phyloP scores from a whole-genome alignment of 1,139 yeast species.

The Debaryomyces sp. region DNA sequence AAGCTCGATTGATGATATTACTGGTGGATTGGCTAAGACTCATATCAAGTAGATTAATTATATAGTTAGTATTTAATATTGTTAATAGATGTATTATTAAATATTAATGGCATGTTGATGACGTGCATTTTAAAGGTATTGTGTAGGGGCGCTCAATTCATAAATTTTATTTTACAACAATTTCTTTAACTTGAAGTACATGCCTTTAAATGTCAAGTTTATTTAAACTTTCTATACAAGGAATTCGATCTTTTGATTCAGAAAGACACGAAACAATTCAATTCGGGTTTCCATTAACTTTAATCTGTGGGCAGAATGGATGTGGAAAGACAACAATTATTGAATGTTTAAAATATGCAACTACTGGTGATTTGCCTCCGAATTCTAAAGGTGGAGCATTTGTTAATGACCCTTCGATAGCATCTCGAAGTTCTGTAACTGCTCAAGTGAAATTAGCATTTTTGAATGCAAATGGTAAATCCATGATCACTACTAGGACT shows the following conservation, averaged over 20 bases:
- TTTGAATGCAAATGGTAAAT: slow-evolving; percentile 68
- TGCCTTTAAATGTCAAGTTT: slow-evolving; percentile 58
- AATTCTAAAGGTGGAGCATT: slow-evolving; percentile 96
- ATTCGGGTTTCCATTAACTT: slow-evolving; percentile 87
- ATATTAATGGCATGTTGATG: not conserved
- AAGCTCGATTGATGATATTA: slow-evolving; percentile 56
- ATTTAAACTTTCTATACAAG: slow-evolving; percentile 81
- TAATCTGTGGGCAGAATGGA: slow-evolving; percentile 96
- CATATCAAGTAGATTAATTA: slow-evolving; percentile 33
- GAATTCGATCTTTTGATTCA: slow-evolving; percentile 88
- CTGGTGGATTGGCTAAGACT: slow-evolving; percentile 59
- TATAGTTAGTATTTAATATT: not conserved
- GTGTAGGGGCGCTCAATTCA: not conserved
- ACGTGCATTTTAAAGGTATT: not conserved
- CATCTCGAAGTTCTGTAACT: slow-evolving; percentile 73
- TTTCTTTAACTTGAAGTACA: not conserved
- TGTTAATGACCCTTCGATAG: slow-evolving; percentile 86
- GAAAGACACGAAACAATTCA: slow-evolving; percentile 82
- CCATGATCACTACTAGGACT: slow-evolving; percentile 85
- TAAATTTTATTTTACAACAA: not conserved
- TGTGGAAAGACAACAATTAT: slow-evolving; percentile 98
- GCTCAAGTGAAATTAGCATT: slow-evolving; percentile 94
- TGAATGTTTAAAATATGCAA: slow-evolving; percentile 90
- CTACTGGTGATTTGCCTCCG: slow-evolving; percentile 96
- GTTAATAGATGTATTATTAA: not conserved